Conservation (phyloP, 805 yeast genomes). For the Wickerhamiella sorbophila region DNA sequence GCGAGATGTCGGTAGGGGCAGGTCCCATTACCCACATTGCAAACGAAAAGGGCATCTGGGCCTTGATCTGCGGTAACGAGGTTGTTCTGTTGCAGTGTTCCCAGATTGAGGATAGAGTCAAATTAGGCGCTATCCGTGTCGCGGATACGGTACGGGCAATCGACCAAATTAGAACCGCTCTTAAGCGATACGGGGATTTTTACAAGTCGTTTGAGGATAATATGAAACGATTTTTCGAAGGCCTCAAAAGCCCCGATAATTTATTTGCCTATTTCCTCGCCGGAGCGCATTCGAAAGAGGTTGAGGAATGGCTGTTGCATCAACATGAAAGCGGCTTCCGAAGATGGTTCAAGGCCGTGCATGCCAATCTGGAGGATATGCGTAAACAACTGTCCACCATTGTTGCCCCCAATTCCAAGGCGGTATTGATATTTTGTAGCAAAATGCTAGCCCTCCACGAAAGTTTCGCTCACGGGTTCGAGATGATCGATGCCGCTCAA, state of each 20-base stretch:
- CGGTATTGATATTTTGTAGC: neutral
- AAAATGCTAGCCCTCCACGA: neutral
- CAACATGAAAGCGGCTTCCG: conserved; percentile 19
- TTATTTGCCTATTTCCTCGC: neutral
- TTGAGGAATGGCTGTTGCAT: conserved; percentile 12
- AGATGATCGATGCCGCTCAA: neutral
- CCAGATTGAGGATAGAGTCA: neutral
- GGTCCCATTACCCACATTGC: neutral
- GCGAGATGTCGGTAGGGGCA: neutral
- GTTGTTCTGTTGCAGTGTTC: neutral
- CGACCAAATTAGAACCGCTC: neutral
- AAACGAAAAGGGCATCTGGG: neutral
- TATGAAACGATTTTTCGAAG: neutral
- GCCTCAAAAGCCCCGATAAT: neutral
- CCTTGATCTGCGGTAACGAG: neutral
- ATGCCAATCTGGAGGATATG: conserved; percentile 6
- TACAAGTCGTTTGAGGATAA: neutral
- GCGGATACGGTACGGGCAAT: neutral
- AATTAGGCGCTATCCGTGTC: neutral
- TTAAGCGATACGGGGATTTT: neutral
- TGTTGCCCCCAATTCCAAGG: neutral
- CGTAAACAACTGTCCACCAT: neutral
- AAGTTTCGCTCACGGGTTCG: neutral
- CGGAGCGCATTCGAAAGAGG: neutral
- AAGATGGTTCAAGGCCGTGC: conserved; percentile 14